Conservation (phyloP, 441 rosid genomes). For the Capsella rubella region DNA sequence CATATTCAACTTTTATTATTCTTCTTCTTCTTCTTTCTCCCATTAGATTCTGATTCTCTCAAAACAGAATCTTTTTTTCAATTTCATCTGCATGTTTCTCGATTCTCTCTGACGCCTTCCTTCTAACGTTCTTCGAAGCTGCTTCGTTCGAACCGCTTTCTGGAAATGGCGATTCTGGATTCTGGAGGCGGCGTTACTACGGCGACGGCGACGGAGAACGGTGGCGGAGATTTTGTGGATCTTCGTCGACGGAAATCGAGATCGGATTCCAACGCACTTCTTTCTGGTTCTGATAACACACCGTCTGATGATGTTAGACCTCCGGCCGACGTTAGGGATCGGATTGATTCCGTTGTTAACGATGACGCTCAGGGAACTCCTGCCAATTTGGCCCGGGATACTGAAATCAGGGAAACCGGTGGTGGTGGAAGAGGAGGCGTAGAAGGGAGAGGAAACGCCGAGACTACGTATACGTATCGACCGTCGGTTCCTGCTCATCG, state of each 20-base stretch:
- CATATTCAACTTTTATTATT: conserved; percentile 2
- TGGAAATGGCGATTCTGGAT: conserved; percentile 53
- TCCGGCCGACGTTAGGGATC: conserved; percentile 35
- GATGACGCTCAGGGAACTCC: conserved; percentile 37
- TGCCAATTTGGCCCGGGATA: conserved; percentile 38
- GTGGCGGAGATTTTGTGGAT: conserved; percentile 53
- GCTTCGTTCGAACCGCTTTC: background rate
- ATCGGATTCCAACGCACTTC: conserved; percentile 35
- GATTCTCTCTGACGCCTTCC: conserved; percentile 5
- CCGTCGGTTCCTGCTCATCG: conserved; percentile 92
- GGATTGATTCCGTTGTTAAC: conserved; percentile 28
- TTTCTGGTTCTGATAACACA: conserved; percentile 7
- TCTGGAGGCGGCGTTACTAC: conserved; percentile 46
- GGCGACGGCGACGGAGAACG: conserved; percentile 31
- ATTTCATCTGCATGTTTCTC: conserved; percentile 40
- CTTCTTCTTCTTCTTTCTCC: background rate
- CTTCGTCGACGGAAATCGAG: conserved; percentile 52
- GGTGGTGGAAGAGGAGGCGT: conserved; percentile 40
- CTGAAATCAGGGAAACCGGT: conserved; percentile 37
- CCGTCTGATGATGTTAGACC: conserved; percentile 33
- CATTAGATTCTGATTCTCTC: conserved; percentile 38
- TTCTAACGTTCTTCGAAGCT: background rate
- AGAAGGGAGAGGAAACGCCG: conserved; percentile 35
- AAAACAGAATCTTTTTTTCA: background rate
- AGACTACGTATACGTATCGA: conserved; percentile 60